Evolutionary conservation across 257 asterid species (phyloP), one percentile per base, ranked within the genome.

Genomic region (Plantago elongata): DNA sequence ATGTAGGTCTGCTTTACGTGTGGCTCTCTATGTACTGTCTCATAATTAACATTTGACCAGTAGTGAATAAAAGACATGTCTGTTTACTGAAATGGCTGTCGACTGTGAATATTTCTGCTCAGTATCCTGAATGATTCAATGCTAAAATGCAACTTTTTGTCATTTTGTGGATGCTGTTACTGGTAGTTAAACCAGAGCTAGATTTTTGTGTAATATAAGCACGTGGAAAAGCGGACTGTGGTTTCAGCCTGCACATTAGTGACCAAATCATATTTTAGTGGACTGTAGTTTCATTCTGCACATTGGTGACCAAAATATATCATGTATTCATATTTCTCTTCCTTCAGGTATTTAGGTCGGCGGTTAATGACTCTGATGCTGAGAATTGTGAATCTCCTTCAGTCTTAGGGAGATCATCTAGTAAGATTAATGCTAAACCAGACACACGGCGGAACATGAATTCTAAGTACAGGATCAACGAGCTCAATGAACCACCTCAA

Each of bases 391-490:
- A 89, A 55, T 78, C 83, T 29, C 88, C 95, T 61, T 86, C 92
- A 96, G 94, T 93, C 63, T 68, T 84, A 77, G 74, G 83, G 47
- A 79, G 89, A 72, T 79, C 81, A 69, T 78, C 95, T 63, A 72
- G 78, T 65, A 89, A 84, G 79, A 69, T 75, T 12, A 86, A 75
- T 63, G 47, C 82, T 64, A 93, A 89, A 74, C 67, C 83, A 57
- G 96, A 89, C 73, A 50, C 66, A 43, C 73, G 95, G 76, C 74
- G 87, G 66, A 81, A 67, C 74, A 77, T 57, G 47, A 81, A 74
- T 73, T 73, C 85, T 15, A 89, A 87, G 78, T 93, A 93, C 81
- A 81, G 90, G 77, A 78, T 85, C 61, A 84, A 87, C 45, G 99
- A 93, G 80, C 81, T 89, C 75, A 89, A 70, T 67, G 96, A 93